Conservation (phyloP, 345 rosid species). For the Syzygium aqueum region DNA sequence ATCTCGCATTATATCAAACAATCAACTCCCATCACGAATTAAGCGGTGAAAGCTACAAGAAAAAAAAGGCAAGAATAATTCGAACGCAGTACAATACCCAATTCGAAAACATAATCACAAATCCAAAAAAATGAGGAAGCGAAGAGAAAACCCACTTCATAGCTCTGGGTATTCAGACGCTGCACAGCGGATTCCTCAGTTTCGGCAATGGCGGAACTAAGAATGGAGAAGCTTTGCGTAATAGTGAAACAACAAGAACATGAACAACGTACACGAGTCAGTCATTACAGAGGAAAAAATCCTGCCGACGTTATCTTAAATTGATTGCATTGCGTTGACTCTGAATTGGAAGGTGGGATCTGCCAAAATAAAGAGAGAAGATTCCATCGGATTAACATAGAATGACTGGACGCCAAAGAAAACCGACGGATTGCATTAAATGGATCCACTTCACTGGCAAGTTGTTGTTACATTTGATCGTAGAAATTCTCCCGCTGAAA, state of each 20-base stretch:
- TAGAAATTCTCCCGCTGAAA: neutral
- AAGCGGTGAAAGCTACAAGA: neutral
- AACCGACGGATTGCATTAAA: neutral
- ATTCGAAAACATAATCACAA: neutral
- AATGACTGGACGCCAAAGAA: neutral
- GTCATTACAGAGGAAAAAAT: neutral
- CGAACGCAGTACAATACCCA: neutral
- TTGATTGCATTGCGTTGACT: neutral
- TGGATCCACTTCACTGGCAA: neutral
- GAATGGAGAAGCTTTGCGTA: neutral
- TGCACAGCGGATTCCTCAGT: neutral
- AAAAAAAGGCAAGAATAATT: neutral
- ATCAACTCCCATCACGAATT: neutral
- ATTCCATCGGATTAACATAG: neutral
- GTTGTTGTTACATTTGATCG: neutral
- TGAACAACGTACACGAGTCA: neutral
- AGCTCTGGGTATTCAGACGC: neutral
- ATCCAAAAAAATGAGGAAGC: neutral
- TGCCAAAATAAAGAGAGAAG: neutral
- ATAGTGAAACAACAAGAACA: neutral
- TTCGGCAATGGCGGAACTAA: neutral
- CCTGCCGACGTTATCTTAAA: neutral
- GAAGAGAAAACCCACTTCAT: neutral
- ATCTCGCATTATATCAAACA: neutral
- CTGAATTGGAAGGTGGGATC: neutral